Evolutionary conservation across 2,329 filamentous ascomycete species (phyloP).

Genomic region (Rutstroemia sp.): DNA sequence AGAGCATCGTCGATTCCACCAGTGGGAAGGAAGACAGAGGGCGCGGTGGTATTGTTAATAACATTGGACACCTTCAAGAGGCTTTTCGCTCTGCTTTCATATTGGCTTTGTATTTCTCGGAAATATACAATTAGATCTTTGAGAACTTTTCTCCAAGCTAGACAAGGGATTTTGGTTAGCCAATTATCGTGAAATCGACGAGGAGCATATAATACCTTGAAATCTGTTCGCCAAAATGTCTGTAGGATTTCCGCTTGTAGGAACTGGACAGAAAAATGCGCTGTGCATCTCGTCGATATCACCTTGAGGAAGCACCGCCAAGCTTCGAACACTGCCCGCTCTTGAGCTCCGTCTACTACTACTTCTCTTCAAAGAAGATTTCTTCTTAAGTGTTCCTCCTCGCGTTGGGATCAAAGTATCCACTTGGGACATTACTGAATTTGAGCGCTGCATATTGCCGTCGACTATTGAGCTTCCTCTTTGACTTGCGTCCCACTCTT

Average conservation of each 20-base stretch:
- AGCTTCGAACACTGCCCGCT: slow-evolving; percentile 79
- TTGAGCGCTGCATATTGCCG: slow-evolving; percentile 49
- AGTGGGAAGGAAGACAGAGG: slow-evolving; percentile 67
- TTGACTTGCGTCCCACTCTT: slow-evolving; percentile 65
- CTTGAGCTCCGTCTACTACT: slow-evolving; percentile 74
- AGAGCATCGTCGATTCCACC: slow-evolving; percentile 86
- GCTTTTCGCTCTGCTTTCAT: slow-evolving; percentile 78
- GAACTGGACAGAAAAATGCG: slow-evolving; percentile 84
- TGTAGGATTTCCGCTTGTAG: slow-evolving; percentile 79
- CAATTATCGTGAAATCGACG: background rate
- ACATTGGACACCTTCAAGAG: slow-evolving; percentile 77
- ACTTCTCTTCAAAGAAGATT: slow-evolving; percentile 70
- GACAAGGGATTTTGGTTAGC: slow-evolving; percentile 6
- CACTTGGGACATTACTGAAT: slow-evolving; percentile 40
- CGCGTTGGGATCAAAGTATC: slow-evolving; percentile 36
- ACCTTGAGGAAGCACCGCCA: slow-evolving; percentile 61
- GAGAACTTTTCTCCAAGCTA: slow-evolving; percentile 90
- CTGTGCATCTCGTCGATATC: slow-evolving; percentile 69
- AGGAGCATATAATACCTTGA: slow-evolving; percentile 55
- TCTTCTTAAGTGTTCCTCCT: slow-evolving; percentile 82
- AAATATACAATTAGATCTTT: slow-evolving; percentile 95
- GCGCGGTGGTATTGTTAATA: slow-evolving; percentile 71
- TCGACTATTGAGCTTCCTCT: slow-evolving; percentile 59
- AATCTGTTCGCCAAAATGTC: slow-evolving; percentile 83
- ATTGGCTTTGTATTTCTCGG: slow-evolving; percentile 81